Base-by-base conservation (phyloP, 2,329 filamentous ascomycete genomes). In the Blastomyces emzantsi region DNA sequence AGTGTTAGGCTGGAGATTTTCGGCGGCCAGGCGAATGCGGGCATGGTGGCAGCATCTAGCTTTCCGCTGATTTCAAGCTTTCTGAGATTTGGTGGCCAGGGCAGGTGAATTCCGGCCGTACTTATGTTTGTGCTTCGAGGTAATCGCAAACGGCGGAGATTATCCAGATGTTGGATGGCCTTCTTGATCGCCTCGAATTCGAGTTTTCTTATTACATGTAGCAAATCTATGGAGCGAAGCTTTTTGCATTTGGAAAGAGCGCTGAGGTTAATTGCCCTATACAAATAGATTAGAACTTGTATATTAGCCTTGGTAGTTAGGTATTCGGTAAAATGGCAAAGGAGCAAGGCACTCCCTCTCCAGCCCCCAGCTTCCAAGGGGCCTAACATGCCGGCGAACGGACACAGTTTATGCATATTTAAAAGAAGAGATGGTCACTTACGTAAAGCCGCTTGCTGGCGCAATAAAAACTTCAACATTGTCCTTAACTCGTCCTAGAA, bases 371-470 rank as follows among this genome's bases (percentile, higher is more conserved):
- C 36, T 17, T 33, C 25, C 19, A 9, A 9, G 41, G 41, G 33
- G 19, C 43, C 36, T 7, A 30, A 33, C 17, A 30, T n/a, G 57
- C 1, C 28, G 28, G 39, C 3, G 28, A 47, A 30, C 25, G 41
- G 13, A 2, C 2, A 7, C 11, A 33, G 17, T 22, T 47, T 8
- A 49, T 36, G 4, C 25, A 60, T n/a, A 28, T 17, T 36, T 22
- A 59, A 5, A 39, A 47, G 56, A n/a, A 52, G 25, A 7, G n/a
- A 47, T 22, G 55, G 59, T n/a, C 25, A 73, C 78, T 70, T 68
- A 80, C 77, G 80, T 81, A 68, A 87, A 87, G 3, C 80, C 81
- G 4, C 81, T 78, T 64, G 82, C 82, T 0, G 85, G 85, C 0
- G 85, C 83, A 57, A 81, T 71, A 69, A 87, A 86, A n/a, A 74